Evolutionary conservation across 2,329 filamentous ascomycete species (phyloP), one percentile per base, ranked within the genome.

Genomic region (Triangularia setosa): DNA sequence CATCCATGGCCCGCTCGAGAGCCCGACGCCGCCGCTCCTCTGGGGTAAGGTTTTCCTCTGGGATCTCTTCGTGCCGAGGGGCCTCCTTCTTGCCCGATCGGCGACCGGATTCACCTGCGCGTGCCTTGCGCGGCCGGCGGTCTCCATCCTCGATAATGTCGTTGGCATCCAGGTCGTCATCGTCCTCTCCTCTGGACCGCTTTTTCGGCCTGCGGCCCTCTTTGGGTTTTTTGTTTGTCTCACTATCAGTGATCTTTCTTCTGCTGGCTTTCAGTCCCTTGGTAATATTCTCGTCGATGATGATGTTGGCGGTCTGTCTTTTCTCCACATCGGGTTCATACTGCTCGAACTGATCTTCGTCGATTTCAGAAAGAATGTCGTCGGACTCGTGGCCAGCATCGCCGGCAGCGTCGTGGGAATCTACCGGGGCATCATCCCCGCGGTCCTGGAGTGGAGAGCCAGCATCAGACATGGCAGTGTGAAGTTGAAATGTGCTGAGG

Each of bases 1-100:
- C 91, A 75, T 97, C 92, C 79, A 98, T 92, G 63, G 91, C 90
- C 69, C 89, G 86, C 72, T 97, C 92, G 61, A 99, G 87, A 21
- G 92, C 93, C 70, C 91, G 85, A 71, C 90, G 88, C 71, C 93
- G 87, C 71, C 91, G 85, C 79, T 97, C 92, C 76, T 95, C 92
- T 0, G 93, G 92, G 21, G 90, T 90, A 71, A 98, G 78, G 67
- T 89, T 83, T 72, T 92, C 91, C 66, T 96, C 92, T 69, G 91
- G 84, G 67, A 91, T 87, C 4, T 87, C 84, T 65, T 88, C 85
- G 21, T 79, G 77, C 18, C n/a, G 11, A 1, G 78, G 68, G 14
- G 74, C 72, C 69, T 79, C 80, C 21, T 75, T 72, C 69, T 81
- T 82, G 44, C 78, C 64, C 16, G 64, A 58, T 79, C 79, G 83